Evolutionary conservation across 1,139 yeast species (phyloP), one percentile per base, ranked within the genome.

Genomic region (Candida neerlandica): DNA sequence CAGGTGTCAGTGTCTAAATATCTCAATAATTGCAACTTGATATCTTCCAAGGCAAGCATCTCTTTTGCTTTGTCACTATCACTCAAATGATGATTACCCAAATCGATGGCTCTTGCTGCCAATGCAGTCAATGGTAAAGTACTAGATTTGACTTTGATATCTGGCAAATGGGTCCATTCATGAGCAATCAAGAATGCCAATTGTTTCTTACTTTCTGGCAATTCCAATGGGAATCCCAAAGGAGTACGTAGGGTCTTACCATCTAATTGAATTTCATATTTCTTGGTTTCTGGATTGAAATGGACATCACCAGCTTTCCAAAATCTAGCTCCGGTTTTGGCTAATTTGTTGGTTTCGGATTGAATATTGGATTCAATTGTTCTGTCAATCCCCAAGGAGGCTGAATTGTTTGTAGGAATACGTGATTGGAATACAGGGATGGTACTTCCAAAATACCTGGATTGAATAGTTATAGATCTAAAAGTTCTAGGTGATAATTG

Each of bases 1-100:
- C 96, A 74, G 1, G 98, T 91, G 65, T 94, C 99, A 1, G 99
- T 94, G 63, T 94, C 99, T 49, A 95, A 73, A 63, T 91, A 94
- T 51, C 94, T 84, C 59, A 92, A 71, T 55, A 94, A 64, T 54
- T 78, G 77, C 45, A 72, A 63, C 54, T 81, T 78, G 37, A 87
- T 77, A 49, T 79, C 82, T 5, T 77, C 78, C 45, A 81, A 69
- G 30, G 84, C 79, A 18, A 76, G 66, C 51, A 78, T 65, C 48
- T 84, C 86, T 4, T 72, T 66, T 51, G 78, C 76, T 1, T 67
- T 63, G 3, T 57, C 65, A 9, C 48, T 45, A 11, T 57, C 59
- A 23, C 49, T 46, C 21, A 65, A 69, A 23, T 42, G 43, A 29
- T 48, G 41, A 18, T 69, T 65, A 1, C 75, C 65, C 58, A 87